A percentile compares a stretch with the other conserved stretches of the same genome.
phyloP scores from a whole-genome alignment of 148 eudicot genomes.

The Hydrangea macrophylla region DNA sequence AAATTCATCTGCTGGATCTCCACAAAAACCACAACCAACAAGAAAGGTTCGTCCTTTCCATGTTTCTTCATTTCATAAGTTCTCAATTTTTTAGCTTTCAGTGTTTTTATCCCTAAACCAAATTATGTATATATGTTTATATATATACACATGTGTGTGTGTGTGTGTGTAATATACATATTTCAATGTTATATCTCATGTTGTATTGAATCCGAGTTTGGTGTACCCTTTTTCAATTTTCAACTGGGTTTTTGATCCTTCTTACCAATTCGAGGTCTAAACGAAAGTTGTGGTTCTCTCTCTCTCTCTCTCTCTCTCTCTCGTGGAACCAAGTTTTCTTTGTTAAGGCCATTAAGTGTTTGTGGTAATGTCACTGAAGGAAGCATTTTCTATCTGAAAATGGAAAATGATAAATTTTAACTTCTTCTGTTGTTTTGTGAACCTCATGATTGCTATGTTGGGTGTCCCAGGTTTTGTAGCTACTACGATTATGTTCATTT shows the following conservation, averaged over 20 bases:
- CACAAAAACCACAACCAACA: not conserved
- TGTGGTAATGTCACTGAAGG: not conserved
- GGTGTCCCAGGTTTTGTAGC: not conserved
- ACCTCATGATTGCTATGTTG: not conserved
- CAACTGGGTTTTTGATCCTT: not conserved
- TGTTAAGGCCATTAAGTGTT: not conserved
- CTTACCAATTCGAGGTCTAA: not conserved
- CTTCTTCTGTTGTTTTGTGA: not conserved
- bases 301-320: too few relatives aligned
- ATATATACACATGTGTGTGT: too few relatives aligned
- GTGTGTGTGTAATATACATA: too few relatives aligned
- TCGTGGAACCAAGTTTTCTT: too few relatives aligned
- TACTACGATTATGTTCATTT: constrained; percentile 43
- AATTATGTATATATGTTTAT: too few relatives aligned
- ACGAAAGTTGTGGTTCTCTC: not conserved
- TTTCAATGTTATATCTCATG: not conserved
- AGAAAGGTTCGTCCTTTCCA: not conserved
- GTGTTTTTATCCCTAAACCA: too few relatives aligned
- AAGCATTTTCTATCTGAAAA: not conserved
- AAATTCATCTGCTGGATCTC: not conserved
- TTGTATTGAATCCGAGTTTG: not conserved
- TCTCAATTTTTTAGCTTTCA: too few relatives aligned
- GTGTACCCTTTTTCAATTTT: not conserved
- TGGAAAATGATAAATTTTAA: too few relatives aligned
- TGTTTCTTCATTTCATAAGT: too few relatives aligned